Evolutionary conservation across 208 protist genomes (phyloP).

Genomic region (Trypanosoma caninum): DNA sequence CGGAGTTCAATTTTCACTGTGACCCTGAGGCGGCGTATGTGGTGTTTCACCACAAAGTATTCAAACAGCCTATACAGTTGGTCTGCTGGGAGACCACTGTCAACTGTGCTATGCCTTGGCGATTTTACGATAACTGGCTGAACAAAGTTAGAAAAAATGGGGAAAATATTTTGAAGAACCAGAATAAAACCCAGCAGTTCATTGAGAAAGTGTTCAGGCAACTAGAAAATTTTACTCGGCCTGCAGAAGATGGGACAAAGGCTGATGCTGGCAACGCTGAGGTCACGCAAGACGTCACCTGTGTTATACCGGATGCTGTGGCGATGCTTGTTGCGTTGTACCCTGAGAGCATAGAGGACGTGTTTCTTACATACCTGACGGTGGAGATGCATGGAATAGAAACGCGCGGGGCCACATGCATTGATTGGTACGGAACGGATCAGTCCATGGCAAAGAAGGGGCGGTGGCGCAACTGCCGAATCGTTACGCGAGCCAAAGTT

Average conservation of each 20-base stretch:
- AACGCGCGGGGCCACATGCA: slow-evolving; percentile 64
- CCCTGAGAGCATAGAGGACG: slow-evolving; percentile 53
- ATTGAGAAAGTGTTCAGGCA: slow-evolving; percentile 71
- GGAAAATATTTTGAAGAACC: slow-evolving; percentile 4
- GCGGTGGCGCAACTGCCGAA: slow-evolving; percentile 70
- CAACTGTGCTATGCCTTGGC: slow-evolving; percentile 72
- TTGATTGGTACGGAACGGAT: slow-evolving; percentile 87
- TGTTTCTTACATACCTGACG: slow-evolving; percentile 64
- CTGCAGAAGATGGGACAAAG: slow-evolving; percentile 53
- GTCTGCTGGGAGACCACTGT: slow-evolving; percentile 81
- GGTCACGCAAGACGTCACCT: slow-evolving; percentile 74
- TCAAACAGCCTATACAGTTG: slow-evolving; percentile 44
- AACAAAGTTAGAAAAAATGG: slow-evolving; percentile 15
- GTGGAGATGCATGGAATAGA: slow-evolving; percentile 67
- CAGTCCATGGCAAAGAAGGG: slow-evolving; percentile 81
- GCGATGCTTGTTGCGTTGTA: slow-evolving; percentile 58
- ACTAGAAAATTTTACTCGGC: slow-evolving; percentile 69
- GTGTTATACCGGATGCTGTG: slow-evolving; percentile 79
- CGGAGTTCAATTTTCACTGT: slow-evolving; percentile 87
- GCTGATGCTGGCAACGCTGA: slow-evolving; percentile 71
- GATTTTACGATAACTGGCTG: slow-evolving; percentile 70
- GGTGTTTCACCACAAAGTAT: slow-evolving; percentile 57
- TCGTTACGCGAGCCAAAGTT: slow-evolving; percentile 43
- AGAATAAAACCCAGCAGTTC: slow-evolving; percentile 62
- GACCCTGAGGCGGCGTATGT: slow-evolving; percentile 83